phyloP scores from a whole-genome alignment of 164 flowering plant genomes.

The Macadamia tetraphylla region DNA sequence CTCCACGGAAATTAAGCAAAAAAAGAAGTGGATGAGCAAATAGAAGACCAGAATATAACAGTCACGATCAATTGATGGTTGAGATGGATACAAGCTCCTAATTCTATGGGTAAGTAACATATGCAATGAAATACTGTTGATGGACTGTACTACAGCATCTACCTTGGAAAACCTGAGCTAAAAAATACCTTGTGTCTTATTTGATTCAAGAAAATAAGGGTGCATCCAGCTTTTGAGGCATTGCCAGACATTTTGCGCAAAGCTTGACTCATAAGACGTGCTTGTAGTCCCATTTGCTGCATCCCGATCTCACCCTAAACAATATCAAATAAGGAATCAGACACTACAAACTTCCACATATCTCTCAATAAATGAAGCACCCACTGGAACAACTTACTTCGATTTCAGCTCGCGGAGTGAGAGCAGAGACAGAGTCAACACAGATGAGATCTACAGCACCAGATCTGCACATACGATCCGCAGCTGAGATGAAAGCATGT shows the following conservation, averaged over 20 bases:
- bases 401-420: slow-evolving; percentile 96
- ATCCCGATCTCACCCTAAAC: slow-evolving; percentile 95
- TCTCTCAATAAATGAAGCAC: neutral
- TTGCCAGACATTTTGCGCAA: slow-evolving; percentile 99
- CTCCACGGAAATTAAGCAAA: no score
- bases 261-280: slow-evolving; percentile 99
- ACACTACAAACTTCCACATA: neutral
- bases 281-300: slow-evolving; percentile 99
- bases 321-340: slow-evolving; percentile 2
- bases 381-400: slow-evolving; percentile 46
- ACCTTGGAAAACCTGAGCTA: neutral
- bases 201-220: slow-evolving; percentile 91
- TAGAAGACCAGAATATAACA: no score
- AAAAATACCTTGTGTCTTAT: slow-evolving; percentile 86
- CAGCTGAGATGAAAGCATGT: slow-evolving; percentile 48
- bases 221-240: slow-evolving; percentile 99
- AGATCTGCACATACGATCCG: slow-evolving; percentile 99
- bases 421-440: slow-evolving; percentile 97
- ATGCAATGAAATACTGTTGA: no score
- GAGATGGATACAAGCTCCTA: no score
- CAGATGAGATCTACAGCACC: slow-evolving; percentile 96
- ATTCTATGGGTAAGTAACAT: no score
- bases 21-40: no score
- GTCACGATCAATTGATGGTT: no score
- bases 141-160: no score